Evolutionary conservation across 2,329 filamentous ascomycete genomes (phyloP).

Genomic region (Alternaria sp.): DNA sequence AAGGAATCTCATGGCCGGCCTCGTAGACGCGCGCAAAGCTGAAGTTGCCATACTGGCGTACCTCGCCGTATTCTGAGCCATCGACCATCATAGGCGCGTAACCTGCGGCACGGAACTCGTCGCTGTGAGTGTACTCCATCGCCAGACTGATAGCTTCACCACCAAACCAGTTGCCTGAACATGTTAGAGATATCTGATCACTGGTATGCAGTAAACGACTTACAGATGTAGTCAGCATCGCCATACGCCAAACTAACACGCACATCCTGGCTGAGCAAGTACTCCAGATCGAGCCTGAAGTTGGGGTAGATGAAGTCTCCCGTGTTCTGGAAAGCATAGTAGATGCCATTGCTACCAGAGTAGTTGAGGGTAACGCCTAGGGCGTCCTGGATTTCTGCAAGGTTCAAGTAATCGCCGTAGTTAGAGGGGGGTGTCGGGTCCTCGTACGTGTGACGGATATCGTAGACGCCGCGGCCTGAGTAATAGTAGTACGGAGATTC

Average conservation of each 20-base stretch:
- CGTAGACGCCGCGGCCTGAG: slow-evolving; percentile 61
- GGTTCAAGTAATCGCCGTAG: slow-evolving; percentile 64
- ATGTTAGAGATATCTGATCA: background rate
- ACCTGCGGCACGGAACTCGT: slow-evolving; percentile 32
- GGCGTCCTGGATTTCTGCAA: slow-evolving; percentile 61
- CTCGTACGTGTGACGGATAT: slow-evolving; percentile 54
- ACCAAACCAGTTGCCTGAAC: slow-evolving; percentile 48
- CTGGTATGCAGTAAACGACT: slow-evolving; percentile 8
- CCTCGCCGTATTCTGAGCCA: slow-evolving; percentile 50
- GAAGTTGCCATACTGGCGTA: slow-evolving; percentile 49
- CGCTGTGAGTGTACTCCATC: slow-evolving; percentile 47
- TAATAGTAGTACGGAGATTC: slow-evolving; percentile 63
- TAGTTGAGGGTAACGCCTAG: slow-evolving; percentile 69
- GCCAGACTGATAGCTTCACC: slow-evolving; percentile 45
- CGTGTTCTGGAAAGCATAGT: slow-evolving; percentile 58
- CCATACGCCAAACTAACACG: slow-evolving; percentile 46
- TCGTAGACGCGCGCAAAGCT: slow-evolving; percentile 50
- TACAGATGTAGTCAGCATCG: slow-evolving; percentile 49
- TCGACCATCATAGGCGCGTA: slow-evolving; percentile 45
- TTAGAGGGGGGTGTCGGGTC: slow-evolving; percentile 63
- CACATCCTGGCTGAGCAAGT: slow-evolving; percentile 50
- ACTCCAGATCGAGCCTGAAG: slow-evolving; percentile 53
- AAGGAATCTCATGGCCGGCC: slow-evolving; percentile 51
- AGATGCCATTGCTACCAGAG: slow-evolving; percentile 59
- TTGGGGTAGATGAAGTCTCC: slow-evolving; percentile 66